Evolutionary conservation across 1,139 yeast genomes (phyloP).

Genomic region (Geotrichum restrictum): DNA sequence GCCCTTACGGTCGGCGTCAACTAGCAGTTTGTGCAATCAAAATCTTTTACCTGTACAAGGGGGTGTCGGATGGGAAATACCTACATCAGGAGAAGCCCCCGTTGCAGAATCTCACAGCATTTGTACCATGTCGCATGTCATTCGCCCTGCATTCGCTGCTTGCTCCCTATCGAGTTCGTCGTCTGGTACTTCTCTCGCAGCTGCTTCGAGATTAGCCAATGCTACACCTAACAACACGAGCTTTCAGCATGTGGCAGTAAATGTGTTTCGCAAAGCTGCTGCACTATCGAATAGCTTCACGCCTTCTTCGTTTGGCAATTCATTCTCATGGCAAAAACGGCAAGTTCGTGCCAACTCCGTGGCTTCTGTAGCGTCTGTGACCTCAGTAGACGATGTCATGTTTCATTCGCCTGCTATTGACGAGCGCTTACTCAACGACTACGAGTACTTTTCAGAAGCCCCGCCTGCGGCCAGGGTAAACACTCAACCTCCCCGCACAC

Average conservation of each 20-base stretch:
- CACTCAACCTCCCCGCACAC: background rate
- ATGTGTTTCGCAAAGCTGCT: constrained; percentile 6
- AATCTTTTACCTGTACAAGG: constrained; percentile 12
- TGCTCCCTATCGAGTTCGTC: background rate
- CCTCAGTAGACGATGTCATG: constrained; percentile 7
- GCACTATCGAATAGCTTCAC: background rate
- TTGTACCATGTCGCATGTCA: constrained; percentile 32
- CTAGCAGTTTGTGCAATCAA: background rate
- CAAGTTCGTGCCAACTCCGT: constrained; percentile 1
- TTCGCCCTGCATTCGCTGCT: constrained; percentile 28
- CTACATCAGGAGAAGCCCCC: constrained; percentile 22
- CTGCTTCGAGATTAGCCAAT: constrained; percentile 1
- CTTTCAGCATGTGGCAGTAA: constrained; percentile 7
- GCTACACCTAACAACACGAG: background rate
- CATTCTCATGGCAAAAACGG: constrained; percentile 3
- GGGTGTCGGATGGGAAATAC: constrained; percentile 32
- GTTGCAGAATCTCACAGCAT: constrained; percentile 25
- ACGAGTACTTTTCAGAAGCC: background rate
- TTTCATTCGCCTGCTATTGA: constrained; percentile 10
- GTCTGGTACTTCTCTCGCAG: constrained; percentile 2
- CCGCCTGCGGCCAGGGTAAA: background rate
- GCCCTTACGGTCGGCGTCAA: background rate
- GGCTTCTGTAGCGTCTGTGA: background rate
- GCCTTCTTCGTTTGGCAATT: background rate
- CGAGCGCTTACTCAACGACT: constrained; percentile 3